Percentiles rank a stretch among this genome's conserved stretches.
These are phyloP conservation scores for Penicillium diatomitis DNA, from an alignment of 495 filamentous ascomycete genomes.

Conservation along the genomic window DNA sequence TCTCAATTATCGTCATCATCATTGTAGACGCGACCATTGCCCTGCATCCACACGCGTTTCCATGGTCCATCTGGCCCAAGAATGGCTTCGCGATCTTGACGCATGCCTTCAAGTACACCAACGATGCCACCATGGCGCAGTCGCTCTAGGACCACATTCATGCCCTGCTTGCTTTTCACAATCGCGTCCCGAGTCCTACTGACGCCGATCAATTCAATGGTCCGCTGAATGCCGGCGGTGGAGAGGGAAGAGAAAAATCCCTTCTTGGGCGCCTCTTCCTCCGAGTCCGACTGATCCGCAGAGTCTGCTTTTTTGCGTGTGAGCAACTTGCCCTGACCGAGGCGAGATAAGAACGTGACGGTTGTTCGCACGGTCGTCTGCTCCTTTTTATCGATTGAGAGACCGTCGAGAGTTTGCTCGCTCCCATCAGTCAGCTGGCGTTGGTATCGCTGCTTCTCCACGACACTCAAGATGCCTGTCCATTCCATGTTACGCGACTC, in stretches of 20 bases:
- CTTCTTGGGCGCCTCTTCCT: constrained; percentile 47
- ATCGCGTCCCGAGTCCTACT: constrained; percentile 76
- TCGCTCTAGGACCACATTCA: constrained; percentile 87
- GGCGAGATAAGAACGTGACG: constrained; percentile 74
- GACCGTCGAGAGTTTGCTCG: constrained; percentile 11
- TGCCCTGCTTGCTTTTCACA: constrained; percentile 83
- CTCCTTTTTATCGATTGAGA: constrained; percentile 38
- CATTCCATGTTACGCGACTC: constrained; percentile 82
- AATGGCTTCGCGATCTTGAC: constrained; percentile 50
- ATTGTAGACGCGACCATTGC: constrained; percentile 15
- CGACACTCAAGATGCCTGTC: constrained; percentile 84
- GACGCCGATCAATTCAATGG: constrained; percentile 81
- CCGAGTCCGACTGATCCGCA: constrained; percentile 21
- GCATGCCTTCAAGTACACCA: constrained; percentile 77
- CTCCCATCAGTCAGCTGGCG: constrained; percentile 26
- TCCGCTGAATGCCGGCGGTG: constrained; percentile 71
- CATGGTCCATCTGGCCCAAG: constrained; percentile 38
- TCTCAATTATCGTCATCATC: constrained; percentile 26
- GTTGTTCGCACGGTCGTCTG: constrained; percentile 75
- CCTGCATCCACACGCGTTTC: constrained; percentile 39
- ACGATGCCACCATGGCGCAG: constrained; percentile 75
- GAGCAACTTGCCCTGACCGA: constrained; percentile 64
- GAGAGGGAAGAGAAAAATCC: constrained; percentile 67
- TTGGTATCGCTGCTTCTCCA: constrained; percentile 76
- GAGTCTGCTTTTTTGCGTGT: constrained; percentile 34